Evolutionary conservation across 805 yeast species (phyloP), one percentile per base, ranked within the genome.

Genomic region (Metschnikowia koreensis): DNA sequence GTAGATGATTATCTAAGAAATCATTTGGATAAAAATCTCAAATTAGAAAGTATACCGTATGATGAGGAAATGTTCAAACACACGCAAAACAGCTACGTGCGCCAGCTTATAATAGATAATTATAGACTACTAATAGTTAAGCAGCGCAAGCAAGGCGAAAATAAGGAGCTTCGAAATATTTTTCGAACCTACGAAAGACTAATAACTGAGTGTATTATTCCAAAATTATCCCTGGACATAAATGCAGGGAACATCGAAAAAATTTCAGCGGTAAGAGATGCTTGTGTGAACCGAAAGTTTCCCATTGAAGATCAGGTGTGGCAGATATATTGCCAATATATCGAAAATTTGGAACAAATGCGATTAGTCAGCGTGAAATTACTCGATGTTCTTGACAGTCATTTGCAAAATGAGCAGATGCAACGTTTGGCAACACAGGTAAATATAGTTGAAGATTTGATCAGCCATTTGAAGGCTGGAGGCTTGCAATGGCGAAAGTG

Each of bases 161-260:
- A 72, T 51, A 27, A 48, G 22, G 58, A 69, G 33, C 53, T 70
- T 7, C 48, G 59, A 13, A 46, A 53, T 33, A 52, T 70, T 0
- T 52, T 68, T 12, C 50, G 58, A 17, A 62, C 62, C 22, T 74
- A 72, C 57, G 75, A 72, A 47, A 46, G 42, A 22, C 62, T 69
- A n/a, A 58, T 72, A 3, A 50, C 62, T 1, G 59, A 55, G 12
- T 59, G 59, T 17, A 53, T 73, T 9, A 42, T 71, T 9, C 77
- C 76, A 1, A 48, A 53, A 29, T 57, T 73, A 22, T 54, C 73
- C 13, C 43, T 47, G 16, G 70, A 67, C 31, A 47, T 56, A 26
- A 48, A 48, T 16, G 26, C 15, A 15, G 50, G 47, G 16, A 53
- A 52, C 36, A 40, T 50, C 3, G 42, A 34, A 17, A 16, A 33